Evolutionary conservation across 2,329 filamentous ascomycete species (phyloP), one percentile per base, ranked within the genome.

Genomic region (Tympanopsis confertula): DNA sequence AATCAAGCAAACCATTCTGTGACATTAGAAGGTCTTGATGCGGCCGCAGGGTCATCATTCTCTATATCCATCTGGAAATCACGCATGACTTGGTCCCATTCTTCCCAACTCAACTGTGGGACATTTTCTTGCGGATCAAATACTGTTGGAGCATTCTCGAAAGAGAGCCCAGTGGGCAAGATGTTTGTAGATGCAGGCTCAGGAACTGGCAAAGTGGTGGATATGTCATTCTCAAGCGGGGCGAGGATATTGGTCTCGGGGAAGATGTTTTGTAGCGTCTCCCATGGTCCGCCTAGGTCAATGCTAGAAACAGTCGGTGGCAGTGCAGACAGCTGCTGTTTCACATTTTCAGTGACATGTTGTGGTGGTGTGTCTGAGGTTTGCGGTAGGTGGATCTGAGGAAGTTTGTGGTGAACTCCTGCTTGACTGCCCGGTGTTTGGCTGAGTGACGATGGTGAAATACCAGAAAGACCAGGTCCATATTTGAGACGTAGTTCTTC

Each of bases 81-180:
- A 18, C 30, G 30, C 30, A 33, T 33, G 7, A 33, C 30, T 33
- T 33, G 30, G 17, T 33, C 30, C 30, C 30, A 33, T 18, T 13
- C 30, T 33, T 33, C 30, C 30, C 30, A 33, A 18, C 17, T 33
- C 7, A 13, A 15, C 15, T 33, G 30, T 7, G 30, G 30, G 15
- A 13, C 30, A 12, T 33, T 10, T 7, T 18, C 7, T n/a, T n/a
- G n/a, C n/a, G n/a, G n/a, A n/a, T n/a, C n/a, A n/a, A n/a, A n/a
- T n/a, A n/a, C n/a, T n/a, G n/a, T n/a, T n/a, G n/a, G n/a, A n/a
- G n/a, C n/a, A n/a, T n/a, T n/a, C n/a, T n/a, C n/a, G n/a, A n/a
- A n/a, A n/a, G n/a, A n/a, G n/a, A n/a, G n/a, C 7, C 12, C 15
- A 10, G 24, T 28, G n/a, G 24, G 10, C 24, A 28, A n/a, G 24